Evolutionary conservation across 2,329 filamentous ascomycete species (phyloP), one percentile per base, ranked within the genome.

Genomic region (Teratosphaeria pseudoeucalypti): DNA sequence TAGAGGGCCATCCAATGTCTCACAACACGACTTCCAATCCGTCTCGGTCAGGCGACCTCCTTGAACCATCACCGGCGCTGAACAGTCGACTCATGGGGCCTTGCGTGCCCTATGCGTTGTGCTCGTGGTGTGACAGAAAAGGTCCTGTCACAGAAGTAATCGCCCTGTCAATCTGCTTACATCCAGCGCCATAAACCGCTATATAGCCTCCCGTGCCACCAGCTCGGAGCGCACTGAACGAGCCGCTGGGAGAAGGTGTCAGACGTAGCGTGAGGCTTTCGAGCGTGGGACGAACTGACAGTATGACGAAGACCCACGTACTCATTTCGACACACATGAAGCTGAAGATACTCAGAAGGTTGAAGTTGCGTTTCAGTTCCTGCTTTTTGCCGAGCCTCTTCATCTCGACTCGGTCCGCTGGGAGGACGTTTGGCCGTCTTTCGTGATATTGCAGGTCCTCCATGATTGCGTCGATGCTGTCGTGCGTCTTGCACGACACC

Each of bases 131-230:
- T 43, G 1, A 43, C 14, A 43, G 11, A 43, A 12, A 3, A 32
- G 29, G 4, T 32, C 7, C 29, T 3, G 2, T 32, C 2, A 7
- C 2, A 32, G 29, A 43, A 14, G 37, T 6, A 43, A 14, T 14
- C 16, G 5, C 16, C 37, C 37, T n/a, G 6, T 16, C 14, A 43
- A 43, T 14, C 37, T 43, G 0, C 67, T 71, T 55, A 67, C 66
- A 34, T 76, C 1, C 26, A 49, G 43, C 43, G 43, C 43, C 64
- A 52, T 71, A 74, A 7, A 64, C 63, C 64, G 66, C 74, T 53
- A 76, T 68, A 2, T 70, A 60, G 7, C 71, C 72, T 11, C 69
- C 69, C n/a, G 67, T 67, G n/a, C 67, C 67, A 52, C 67, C 64
- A 29, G 63, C 58, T 16, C 55, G 60, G 27, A 68, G 53, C 6